phyloP scores from a whole-genome alignment of 305 asterid genomes.

The Solanum aculeatissimum region DNA sequence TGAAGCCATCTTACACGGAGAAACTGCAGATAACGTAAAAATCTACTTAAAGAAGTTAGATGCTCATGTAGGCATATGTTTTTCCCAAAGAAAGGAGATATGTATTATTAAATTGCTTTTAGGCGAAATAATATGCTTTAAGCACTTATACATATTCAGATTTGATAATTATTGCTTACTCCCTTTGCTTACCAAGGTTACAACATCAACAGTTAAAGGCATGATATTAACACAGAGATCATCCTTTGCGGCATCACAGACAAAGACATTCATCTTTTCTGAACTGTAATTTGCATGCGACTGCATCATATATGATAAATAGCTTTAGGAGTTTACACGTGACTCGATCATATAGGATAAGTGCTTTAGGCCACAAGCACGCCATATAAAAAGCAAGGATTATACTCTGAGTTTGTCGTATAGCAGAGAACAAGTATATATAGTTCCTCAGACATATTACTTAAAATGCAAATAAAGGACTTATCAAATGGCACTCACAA shows the following conservation, averaged over 20 bases:
- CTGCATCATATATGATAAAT: constrained; percentile 25
- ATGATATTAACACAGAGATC: constrained; percentile 36
- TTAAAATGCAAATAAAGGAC: not conserved
- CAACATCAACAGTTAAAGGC: constrained; percentile 64
- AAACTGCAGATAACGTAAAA: constrained; percentile 77
- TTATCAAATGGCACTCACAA: not conserved
- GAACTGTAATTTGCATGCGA: constrained; percentile 32
- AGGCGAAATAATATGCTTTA: not conserved
- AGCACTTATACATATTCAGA: not conserved
- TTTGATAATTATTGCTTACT: not conserved
- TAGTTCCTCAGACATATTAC: not conserved
- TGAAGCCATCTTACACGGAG: constrained; percentile 62
- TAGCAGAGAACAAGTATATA: not conserved
- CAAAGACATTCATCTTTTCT: constrained; percentile 38
- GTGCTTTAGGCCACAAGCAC: not conserved
- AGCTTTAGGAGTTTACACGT: constrained; percentile 13
- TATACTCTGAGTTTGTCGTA: not conserved
- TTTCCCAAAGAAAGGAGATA: not conserved
- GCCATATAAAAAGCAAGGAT: not conserved
- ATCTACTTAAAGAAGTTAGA: constrained; percentile 36
- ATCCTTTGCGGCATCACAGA: constrained; percentile 57
- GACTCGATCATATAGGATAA: constrained; percentile 27
- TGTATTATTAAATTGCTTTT: not conserved
- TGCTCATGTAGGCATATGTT: not conserved
- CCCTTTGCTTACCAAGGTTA: constrained; percentile 53